These are phyloP conservation scores for Blastobotrys muscicola DNA, from an alignment of 805 yeast genomes.

Conservation along the genomic window DNA sequence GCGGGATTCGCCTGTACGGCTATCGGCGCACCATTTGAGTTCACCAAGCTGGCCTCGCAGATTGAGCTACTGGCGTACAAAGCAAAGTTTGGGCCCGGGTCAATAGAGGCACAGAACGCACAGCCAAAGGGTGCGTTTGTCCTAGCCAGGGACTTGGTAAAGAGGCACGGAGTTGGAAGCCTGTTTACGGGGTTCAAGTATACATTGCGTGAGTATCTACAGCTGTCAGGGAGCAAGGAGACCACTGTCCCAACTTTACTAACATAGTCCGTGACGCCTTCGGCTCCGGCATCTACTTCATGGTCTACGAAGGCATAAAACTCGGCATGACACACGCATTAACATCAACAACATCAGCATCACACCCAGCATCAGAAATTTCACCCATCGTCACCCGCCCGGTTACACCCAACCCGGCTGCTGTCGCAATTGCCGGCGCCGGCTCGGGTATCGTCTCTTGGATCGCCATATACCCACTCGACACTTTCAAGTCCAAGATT, in stretches of 20 bases:
- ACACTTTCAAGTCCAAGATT: slow-evolving; percentile 64
- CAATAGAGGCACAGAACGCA: no score
- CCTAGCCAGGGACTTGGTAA: slow-evolving; percentile 45
- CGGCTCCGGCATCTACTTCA: slow-evolving; percentile 65
- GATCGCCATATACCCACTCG: slow-evolving; percentile 70
- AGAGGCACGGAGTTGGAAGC: slow-evolving; percentile 51
- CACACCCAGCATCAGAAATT: slow-evolving; percentile 3
- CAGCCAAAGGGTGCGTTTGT: slow-evolving; percentile 27
- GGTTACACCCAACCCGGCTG: slow-evolving; percentile 28
- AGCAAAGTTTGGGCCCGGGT: no score
- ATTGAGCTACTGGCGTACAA: slow-evolving; percentile 35
- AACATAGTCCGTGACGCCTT: slow-evolving; percentile 47
- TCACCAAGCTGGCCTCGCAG: slow-evolving; percentile 74
- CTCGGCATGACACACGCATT: slow-evolving; percentile 29
- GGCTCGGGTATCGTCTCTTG: slow-evolving; percentile 67
- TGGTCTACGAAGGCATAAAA: slow-evolving; percentile 67
- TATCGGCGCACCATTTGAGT: slow-evolving; percentile 76
- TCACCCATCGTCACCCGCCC: slow-evolving; percentile 10
- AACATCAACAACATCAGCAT: no score
- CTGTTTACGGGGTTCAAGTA: slow-evolving; percentile 44
- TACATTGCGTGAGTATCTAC: slow-evolving; percentile 18
- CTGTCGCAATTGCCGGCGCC: slow-evolving; percentile 67
- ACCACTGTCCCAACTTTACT: slow-evolving; percentile 2
- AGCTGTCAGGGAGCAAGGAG: background rate
- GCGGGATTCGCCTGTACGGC: slow-evolving; percentile 48